phyloP scores from a whole-genome alignment of 495 filamentous ascomycete genomes.

The Aspergillus kassunensis region DNA sequence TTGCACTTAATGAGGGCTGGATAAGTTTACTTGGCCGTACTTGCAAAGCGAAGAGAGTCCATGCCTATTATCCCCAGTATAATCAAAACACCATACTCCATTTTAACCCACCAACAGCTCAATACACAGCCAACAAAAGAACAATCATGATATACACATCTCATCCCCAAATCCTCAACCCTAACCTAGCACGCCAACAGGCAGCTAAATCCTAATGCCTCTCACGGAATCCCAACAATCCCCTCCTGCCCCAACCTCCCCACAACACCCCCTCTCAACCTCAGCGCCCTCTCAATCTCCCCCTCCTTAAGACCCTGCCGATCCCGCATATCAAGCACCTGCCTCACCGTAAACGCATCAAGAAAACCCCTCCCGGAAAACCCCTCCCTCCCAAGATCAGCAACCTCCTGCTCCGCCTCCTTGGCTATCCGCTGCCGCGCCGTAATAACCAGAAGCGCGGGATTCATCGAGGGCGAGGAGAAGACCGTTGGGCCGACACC shows the following conservation, averaged over 20 bases:
- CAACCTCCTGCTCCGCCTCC: constrained; percentile 50
- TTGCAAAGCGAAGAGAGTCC: too few species aligned
- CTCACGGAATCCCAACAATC: constrained; percentile 24
- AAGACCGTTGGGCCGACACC: constrained; percentile 36
- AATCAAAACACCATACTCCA: background rate
- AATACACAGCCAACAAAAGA: background rate
- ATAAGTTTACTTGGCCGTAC: too few species aligned
- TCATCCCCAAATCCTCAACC: background rate
- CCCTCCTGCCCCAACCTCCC: constrained; percentile 47
- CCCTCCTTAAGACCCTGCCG: constrained; percentile 40
- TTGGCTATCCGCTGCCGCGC: constrained; percentile 41
- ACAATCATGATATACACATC: background rate
- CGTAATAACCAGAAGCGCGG: constrained; percentile 49
- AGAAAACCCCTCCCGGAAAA: constrained; percentile 50
- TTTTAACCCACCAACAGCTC: background rate
- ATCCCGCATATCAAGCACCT: constrained; percentile 59
- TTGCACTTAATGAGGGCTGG: too few species aligned
- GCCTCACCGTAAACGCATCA: constrained; percentile 57
- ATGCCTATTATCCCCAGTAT: too few species aligned
- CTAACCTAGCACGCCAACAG: too few species aligned
- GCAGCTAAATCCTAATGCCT: too few species aligned
- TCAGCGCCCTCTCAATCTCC: constrained; percentile 58
- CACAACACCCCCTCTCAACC: constrained; percentile 56
- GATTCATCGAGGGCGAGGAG: constrained; percentile 46
- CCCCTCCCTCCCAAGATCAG: constrained; percentile 38